Percentiles rank a stretch among this genome's conserved stretches.
phyloP scores from a whole-genome alignment of 108 stramenopile species.

The Skeletonema costatum region DNA sequence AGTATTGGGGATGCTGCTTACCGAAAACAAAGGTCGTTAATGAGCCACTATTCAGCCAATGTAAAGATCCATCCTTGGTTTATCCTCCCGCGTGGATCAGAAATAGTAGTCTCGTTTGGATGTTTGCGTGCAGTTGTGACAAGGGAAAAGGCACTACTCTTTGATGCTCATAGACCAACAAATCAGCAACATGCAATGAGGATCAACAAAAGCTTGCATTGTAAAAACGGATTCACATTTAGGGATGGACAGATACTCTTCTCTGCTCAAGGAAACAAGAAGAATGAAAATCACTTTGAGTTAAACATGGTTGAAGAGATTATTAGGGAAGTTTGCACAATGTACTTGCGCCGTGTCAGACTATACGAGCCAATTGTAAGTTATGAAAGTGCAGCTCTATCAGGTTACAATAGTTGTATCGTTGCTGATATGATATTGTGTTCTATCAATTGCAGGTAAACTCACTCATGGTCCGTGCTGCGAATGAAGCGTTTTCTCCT shows the following conservation, averaged over 20 bases:
- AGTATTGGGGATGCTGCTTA: constrained; percentile 46
- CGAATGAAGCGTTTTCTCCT: constrained; percentile 71
- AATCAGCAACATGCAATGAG: constrained; percentile 47
- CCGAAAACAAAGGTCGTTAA: constrained; percentile 26
- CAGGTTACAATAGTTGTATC: too few relatives aligned
- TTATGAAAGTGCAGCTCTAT: too few relatives aligned
- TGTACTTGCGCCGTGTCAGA: constrained; percentile 68
- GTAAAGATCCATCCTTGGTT: constrained; percentile 56
- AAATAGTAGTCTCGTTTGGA: constrained; percentile 71
- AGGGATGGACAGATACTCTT: constrained; percentile 31
- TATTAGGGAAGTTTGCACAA: constrained; percentile 73
- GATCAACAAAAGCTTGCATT: constrained; percentile 27
- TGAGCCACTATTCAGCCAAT: constrained; percentile 36
- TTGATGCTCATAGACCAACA: constrained; percentile 76
- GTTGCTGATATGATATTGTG: too few relatives aligned
- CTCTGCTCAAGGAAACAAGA: constrained; percentile 17
- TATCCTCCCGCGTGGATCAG: constrained; percentile 72
- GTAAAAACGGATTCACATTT: constrained; percentile 29
- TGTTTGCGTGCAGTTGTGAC: constrained; percentile 77
- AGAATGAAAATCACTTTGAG: constrained; percentile 63
- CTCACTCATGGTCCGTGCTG: constrained; percentile 62
- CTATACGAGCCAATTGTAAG: constrained; percentile 88
- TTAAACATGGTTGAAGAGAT: constrained; percentile 83
- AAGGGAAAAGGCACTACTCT: constrained; percentile 57
- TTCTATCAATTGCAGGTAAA: constrained; percentile 12